A percentile compares a stretch with the other conserved stretches of the same genome.
These are phyloP conservation scores for Jacaranda mimosifolia DNA, from an alignment of 257 asterid genomes.

Conservation along the genomic window DNA sequence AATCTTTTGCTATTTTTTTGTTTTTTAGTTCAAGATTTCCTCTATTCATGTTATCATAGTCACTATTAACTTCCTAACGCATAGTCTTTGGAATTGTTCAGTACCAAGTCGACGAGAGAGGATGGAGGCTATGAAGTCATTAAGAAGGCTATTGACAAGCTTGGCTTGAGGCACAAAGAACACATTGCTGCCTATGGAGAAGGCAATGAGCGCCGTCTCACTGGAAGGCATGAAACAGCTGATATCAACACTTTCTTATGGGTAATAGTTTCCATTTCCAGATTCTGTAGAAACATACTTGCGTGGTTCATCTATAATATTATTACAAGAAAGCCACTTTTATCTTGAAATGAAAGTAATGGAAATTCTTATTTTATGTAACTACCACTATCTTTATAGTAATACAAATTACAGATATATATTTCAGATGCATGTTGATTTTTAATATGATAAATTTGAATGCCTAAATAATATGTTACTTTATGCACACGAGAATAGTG, in stretches of 20 bases:
- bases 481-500: no score
- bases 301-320: background rate
- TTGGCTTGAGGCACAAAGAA: slow-evolving; percentile 57
- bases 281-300: background rate
- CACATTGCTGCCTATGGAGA: slow-evolving; percentile 68
- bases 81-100: background rate
- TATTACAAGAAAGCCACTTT: no score
- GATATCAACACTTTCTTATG: slow-evolving; percentile 61
- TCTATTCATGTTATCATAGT: background rate
- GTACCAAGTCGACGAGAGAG: slow-evolving; percentile 62
- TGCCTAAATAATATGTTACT: no score
- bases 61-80: no score
- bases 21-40: background rate
- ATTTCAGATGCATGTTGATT: no score
- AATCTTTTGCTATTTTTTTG: background rate
- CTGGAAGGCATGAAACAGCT: slow-evolving; percentile 64
- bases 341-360: no score
- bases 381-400: no score
- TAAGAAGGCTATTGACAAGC: slow-evolving; percentile 67
- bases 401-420: no score
- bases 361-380: no score
- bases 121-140: slow-evolving; percentile 64
- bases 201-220: slow-evolving; percentile 66
- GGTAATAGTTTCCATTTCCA: slow-evolving; percentile 38
- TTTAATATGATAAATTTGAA: no score